Conservation (phyloP, 768 basidiomycete species). For the Termitomyces sp. region DNA sequence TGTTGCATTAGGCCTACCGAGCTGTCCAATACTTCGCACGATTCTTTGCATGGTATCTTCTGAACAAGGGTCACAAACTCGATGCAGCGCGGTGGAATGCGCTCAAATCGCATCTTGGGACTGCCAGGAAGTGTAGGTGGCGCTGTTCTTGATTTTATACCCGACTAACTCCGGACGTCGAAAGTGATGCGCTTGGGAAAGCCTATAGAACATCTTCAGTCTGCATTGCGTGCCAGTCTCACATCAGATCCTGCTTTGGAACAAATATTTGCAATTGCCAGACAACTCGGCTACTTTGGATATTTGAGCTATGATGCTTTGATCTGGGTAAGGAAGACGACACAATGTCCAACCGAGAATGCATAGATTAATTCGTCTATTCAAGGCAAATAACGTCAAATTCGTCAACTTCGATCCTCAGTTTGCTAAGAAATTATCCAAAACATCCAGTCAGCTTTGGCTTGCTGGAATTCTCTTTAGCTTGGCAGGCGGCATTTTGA, state of each 20-base stretch:
- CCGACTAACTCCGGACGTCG: slow-evolving; percentile 1
- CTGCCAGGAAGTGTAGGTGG: slow-evolving; percentile 75
- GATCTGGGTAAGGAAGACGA: slow-evolving; percentile 62
- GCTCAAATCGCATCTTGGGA: slow-evolving; percentile 80
- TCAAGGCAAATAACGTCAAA: slow-evolving; percentile 61
- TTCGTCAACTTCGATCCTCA: slow-evolving; percentile 57
- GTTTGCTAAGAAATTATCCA: slow-evolving; percentile 53
- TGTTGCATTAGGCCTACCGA: slow-evolving; percentile 64
- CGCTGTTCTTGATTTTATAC: background rate
- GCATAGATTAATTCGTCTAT: background rate
- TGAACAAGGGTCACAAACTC: slow-evolving; percentile 62
- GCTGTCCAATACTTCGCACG: slow-evolving; percentile 88
- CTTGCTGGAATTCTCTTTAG: slow-evolving; percentile 81
- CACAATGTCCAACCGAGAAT: background rate
- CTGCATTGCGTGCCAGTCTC: slow-evolving; percentile 70
- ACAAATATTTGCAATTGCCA: slow-evolving; percentile 70
- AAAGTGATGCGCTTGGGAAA: slow-evolving; percentile 91
- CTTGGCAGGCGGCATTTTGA: slow-evolving; percentile 61
- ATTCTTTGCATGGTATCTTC: slow-evolving; percentile 80
- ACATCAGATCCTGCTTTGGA: slow-evolving; percentile 54
- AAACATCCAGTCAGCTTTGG: slow-evolving; percentile 81
- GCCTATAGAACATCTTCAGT: slow-evolving; percentile 89
- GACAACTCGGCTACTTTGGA: slow-evolving; percentile 86
- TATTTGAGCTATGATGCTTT: slow-evolving; percentile 82
- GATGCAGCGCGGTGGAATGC: slow-evolving; percentile 77